Evolutionary conservation across 352 stramenopile genomes (phyloP).

Genomic region (Phytopythium montanum): DNA sequence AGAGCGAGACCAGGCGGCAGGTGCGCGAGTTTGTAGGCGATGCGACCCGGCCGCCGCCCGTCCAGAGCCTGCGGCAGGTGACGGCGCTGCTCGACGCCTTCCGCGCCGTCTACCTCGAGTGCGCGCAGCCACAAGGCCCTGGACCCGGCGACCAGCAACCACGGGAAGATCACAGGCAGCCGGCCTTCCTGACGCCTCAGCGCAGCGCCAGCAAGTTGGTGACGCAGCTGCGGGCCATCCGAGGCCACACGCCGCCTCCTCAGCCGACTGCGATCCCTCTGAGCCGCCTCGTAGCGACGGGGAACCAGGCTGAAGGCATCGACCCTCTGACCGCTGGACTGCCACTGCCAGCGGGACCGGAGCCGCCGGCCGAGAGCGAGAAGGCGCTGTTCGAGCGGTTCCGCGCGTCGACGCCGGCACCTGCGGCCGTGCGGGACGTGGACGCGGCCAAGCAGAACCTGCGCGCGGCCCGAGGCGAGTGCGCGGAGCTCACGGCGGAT

Average conservation of each 20-base stretch:
- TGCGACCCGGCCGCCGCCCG: slow-evolving; percentile 13
- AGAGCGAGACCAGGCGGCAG: slow-evolving; percentile 22
- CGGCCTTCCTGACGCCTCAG: neutral
- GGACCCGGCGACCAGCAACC: slow-evolving; percentile 1
- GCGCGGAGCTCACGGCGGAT: slow-evolving; percentile 27
- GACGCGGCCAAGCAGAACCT: slow-evolving; percentile 64
- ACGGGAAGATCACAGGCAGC: neutral
- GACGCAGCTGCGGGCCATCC: slow-evolving; percentile 43
- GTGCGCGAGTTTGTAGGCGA: slow-evolving; percentile 34
- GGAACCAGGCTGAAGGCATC: slow-evolving; percentile 3
- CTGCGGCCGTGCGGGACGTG: slow-evolving; percentile 49
- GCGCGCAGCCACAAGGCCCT: slow-evolving; percentile 11
- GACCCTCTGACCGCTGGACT: slow-evolving; percentile 9
- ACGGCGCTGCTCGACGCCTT: slow-evolving; percentile 42
- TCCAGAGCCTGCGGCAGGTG: slow-evolving; percentile 47
- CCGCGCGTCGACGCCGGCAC: slow-evolving; percentile 25
- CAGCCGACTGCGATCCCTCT: neutral
- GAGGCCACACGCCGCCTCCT: slow-evolving; percentile 16
- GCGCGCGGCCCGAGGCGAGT: slow-evolving; percentile 32
- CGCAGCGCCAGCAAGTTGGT: slow-evolving; percentile 42
- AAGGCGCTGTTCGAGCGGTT: slow-evolving; percentile 62
- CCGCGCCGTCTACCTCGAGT: slow-evolving; percentile 30
- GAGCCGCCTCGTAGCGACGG: neutral
- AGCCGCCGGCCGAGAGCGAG: slow-evolving; percentile 17
- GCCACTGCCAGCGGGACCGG: slow-evolving; percentile 4